Conservation (phyloP, 1,139 yeast species). For the Chernovozyma sophiae-reginae region DNA sequence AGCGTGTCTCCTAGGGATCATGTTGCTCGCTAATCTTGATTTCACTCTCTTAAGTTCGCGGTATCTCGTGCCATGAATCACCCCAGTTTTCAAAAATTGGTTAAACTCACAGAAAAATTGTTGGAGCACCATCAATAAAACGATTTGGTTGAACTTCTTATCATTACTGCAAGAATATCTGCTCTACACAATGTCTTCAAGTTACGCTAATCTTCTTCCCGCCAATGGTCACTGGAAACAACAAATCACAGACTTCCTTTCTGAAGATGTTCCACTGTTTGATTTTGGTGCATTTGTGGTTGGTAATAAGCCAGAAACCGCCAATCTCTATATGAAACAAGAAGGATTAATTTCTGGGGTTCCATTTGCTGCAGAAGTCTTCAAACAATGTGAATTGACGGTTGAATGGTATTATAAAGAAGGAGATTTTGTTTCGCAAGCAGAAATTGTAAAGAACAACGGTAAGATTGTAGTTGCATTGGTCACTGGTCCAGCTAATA, state of each 20-base stretch:
- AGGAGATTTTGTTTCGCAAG: constrained; percentile 50
- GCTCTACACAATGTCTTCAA: constrained; percentile 14
- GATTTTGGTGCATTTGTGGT: constrained; percentile 95
- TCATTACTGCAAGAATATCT: too few relatives aligned
- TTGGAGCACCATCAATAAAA: too few relatives aligned
- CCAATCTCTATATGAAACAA: constrained; percentile 78
- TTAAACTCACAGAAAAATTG: too few relatives aligned
- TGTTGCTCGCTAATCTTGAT: too few relatives aligned
- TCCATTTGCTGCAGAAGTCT: constrained; percentile 87
- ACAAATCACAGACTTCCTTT: constrained; percentile 68
- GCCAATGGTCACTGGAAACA: constrained; percentile 74
- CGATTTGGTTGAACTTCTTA: too few relatives aligned
- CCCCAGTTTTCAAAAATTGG: too few relatives aligned
- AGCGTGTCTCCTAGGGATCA: too few relatives aligned
- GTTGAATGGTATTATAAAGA: constrained; percentile 74
- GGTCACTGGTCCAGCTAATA: constrained; percentile 76
- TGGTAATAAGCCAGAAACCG: constrained; percentile 69
- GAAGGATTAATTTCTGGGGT: constrained; percentile 80
- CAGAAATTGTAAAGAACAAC: constrained; percentile 34
- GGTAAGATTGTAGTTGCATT: constrained; percentile 73
- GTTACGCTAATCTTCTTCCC: constrained; percentile 63
- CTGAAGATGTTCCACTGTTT: constrained; percentile 89
- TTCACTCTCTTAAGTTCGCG: too few relatives aligned
- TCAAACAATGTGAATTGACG: constrained; percentile 63
- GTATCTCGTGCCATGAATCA: too few relatives aligned